Conservation (phyloP, 768 basidiomycete genomes). For the Lactarius vividus region DNA sequence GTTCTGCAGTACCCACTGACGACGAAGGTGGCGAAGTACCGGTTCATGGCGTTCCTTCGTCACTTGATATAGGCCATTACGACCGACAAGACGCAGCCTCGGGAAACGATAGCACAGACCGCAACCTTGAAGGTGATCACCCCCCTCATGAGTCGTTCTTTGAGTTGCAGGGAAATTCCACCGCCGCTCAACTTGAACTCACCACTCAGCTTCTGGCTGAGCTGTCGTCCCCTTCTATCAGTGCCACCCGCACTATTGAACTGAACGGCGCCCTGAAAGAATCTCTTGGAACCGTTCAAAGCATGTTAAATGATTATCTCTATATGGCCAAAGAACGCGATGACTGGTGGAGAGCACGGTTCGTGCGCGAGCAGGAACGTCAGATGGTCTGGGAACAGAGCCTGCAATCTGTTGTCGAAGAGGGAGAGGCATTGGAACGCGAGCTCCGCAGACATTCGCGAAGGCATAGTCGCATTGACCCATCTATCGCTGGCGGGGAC, state of each 20-base stretch:
- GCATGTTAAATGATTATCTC: conserved; percentile 63
- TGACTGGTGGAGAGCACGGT: conserved; percentile 65
- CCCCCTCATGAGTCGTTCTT: conserved; percentile 62
- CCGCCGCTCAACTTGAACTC: conserved; percentile 75
- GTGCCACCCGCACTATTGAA: conserved; percentile 33
- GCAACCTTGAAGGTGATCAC: conserved; percentile 30
- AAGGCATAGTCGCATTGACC: conserved; percentile 49
- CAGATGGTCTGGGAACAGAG: conserved; percentile 88
- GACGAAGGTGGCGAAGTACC: conserved; percentile 28
- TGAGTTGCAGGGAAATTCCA: conserved; percentile 66
- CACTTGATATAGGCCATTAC: neutral
- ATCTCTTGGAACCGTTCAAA: conserved; percentile 54
- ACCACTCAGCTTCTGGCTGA: conserved; percentile 60
- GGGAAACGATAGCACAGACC: conserved; percentile 39
- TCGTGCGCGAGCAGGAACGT: conserved; percentile 61
- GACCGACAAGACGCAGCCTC: conserved; percentile 47
- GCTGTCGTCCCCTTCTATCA: conserved; percentile 37
- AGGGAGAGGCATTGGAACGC: conserved; percentile 79
- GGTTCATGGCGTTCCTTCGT: neutral
- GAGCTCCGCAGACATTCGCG: conserved; percentile 66
- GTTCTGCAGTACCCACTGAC: conserved; percentile 29
- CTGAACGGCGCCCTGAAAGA: conserved; percentile 56
- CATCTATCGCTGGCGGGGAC: conserved; percentile 31
- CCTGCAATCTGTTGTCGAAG: conserved; percentile 76
- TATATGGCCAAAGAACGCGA: conserved; percentile 76